phyloP scores from a whole-genome alignment of 2,329 filamentous ascomycete genomes.

The Xylaria sp. region DNA sequence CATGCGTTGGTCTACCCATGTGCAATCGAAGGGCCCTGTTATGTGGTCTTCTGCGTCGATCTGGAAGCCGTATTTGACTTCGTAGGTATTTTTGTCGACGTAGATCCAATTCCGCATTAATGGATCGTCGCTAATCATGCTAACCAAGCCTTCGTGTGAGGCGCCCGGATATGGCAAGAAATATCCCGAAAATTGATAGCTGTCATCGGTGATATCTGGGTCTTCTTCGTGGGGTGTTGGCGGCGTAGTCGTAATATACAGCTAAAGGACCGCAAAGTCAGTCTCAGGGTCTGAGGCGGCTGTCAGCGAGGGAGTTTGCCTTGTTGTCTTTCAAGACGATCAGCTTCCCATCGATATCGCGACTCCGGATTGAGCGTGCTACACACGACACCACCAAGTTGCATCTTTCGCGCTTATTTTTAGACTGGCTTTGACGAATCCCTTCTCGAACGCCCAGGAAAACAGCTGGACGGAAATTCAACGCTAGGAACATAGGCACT shows the following conservation, averaged over 20 bases:
- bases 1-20: constrained; percentile 56
- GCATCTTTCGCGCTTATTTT: constrained; percentile 54
- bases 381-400: constrained; percentile 54
- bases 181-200: constrained; percentile 62
- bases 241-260: constrained; percentile 53
- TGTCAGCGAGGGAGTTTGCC: constrained; percentile 34
- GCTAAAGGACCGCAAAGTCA: constrained; percentile 31
- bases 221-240: constrained; percentile 33
- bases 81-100: constrained; percentile 51
- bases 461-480: too few relatives aligned
- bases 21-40: constrained; percentile 58
- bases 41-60: constrained; percentile 49
- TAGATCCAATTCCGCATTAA: constrained; percentile 59
- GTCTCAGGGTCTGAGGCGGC: neutral
- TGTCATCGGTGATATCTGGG: constrained; percentile 39
- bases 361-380: constrained; percentile 49
- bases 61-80: constrained; percentile 53
- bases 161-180: constrained; percentile 62
- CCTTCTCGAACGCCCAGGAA: constrained; percentile 55
- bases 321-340: constrained; percentile 53
- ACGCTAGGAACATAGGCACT: constrained; percentile 49
- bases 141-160: constrained; percentile 53
- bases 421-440: constrained; percentile 55
- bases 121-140: constrained; percentile 55
- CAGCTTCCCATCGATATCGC: constrained; percentile 50